phyloP scores from a whole-genome alignment of 2,329 filamentous ascomycete genomes.

The Botrytis cinerea region DNA sequence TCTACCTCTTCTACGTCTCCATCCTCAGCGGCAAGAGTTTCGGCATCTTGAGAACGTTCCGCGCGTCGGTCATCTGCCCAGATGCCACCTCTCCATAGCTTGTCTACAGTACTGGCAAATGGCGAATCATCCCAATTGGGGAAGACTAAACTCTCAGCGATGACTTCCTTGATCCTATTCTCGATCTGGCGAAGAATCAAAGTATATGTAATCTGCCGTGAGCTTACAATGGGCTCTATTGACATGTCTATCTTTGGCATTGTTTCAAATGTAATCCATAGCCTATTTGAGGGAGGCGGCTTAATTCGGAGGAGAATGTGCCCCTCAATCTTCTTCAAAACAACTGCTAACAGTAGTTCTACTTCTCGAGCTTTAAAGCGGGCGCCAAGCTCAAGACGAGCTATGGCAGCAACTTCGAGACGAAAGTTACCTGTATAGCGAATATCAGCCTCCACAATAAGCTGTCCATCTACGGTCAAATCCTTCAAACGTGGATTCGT shows the following conservation, averaged over 20 bases:
- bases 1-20: constrained; percentile 50
- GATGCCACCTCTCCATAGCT: constrained; percentile 82
- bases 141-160: constrained; percentile 86
- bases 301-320: constrained; percentile 86
- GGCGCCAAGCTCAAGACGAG: constrained; percentile 83
- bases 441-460: constrained; percentile 82
- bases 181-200: constrained; percentile 92
- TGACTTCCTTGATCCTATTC: constrained; percentile 88
- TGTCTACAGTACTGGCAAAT: constrained; percentile 78
- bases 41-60: constrained; percentile 43
- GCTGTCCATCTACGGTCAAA: constrained; percentile 87
- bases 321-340: constrained; percentile 81
- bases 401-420: constrained; percentile 88
- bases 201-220: constrained; percentile 91
- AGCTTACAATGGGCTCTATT: constrained; percentile 95
- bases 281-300: constrained; percentile 87
- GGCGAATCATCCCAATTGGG: constrained; percentile 97
- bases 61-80: constrained; percentile 61
- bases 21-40: constrained; percentile 47
- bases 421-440: constrained; percentile 87
- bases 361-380: constrained; percentile 91
- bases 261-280: constrained; percentile 96
- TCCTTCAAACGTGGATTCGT: constrained; percentile 88
- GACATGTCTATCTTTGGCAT: constrained; percentile 91
- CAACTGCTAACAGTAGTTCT: constrained; percentile 81